Base-by-base conservation (phyloP, 768 basidiomycete genomes). In the Kwoniella pini region DNA sequence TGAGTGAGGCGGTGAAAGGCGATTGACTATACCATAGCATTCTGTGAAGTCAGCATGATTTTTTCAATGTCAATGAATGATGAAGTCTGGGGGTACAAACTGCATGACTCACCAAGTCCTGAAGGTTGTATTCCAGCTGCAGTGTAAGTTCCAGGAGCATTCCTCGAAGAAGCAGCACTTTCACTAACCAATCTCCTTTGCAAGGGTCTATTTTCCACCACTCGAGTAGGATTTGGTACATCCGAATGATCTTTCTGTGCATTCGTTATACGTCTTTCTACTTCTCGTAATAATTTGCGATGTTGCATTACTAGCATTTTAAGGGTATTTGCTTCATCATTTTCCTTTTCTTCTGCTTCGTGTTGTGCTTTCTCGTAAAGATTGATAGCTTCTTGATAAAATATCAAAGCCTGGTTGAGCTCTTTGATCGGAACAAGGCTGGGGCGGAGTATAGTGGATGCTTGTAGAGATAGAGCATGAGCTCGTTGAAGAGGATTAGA, bases 251-350 rank as follows among this genome's bases (percentile, higher is more conserved):
- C 48, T 43, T 63, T 28, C 28, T 54, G 46, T 39, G 58, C 27
- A 21, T 44, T 38, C 6, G 54, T 26, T 12, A 72, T 67, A 30
- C 74, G 56, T 28, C 76, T 39, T 45, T 72, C 69, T 11, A 76
- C 51, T 56, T 76, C 74, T 22, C 58, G 54, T 12, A 68, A 64
- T n/a, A 75, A 60, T 48, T 72, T 76, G 17, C 66, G 59, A 57
- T 78, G 73, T 55, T 78, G 77, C 10, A 62, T 57, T 4, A 60
- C 57, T 26, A 78, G 60, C 15, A 78, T 58, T 30, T 67, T 61
- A 4, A 78, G 61, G 1, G 77, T 75, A 33, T 62, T 60, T 33
- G 56, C 51, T 9, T 69, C 67, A 59, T 65, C 51, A 21, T 15
- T 30, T 21, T 36, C 13, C 9, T 48, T 36, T 3, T 38, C 24